Base-by-base conservation (phyloP, 306 rosid genomes). In the Ormosia semicastrata region DNA sequence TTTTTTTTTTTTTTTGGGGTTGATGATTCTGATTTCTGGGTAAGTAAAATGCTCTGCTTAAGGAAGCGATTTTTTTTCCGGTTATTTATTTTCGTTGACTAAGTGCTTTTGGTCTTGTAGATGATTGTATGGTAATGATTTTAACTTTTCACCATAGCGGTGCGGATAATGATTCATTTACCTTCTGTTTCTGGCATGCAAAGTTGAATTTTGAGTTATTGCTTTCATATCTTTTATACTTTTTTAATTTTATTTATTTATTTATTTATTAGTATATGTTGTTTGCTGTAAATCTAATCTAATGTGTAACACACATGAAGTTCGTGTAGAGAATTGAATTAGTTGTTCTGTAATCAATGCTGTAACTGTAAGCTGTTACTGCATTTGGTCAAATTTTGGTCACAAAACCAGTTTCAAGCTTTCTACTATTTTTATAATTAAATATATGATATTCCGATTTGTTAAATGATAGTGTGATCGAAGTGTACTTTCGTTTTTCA, bases 221-320 rank as follows among this genome's bases (percentile, higher is more conserved):
- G 71, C 69, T 78, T 69, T 30, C 75, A 11, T 39, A 41, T 72
- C 7, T 63, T 75, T 40, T 52, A 40, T 15, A 30, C 17, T 1
- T 52, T 14, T 14, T 47, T 66, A n/a, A n/a, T n/a, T 24, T 44
- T 41, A 0, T 47, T 12, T 71, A 37, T 14, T 80, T 29, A 8
- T 53, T 36, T 50, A 7, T 67, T 69, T 29, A 4, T 46, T 15
- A 59, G 29, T 64, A 13, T 83, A 29, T 71, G 52, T 56, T 66
- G 77, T 44, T 83, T 71, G 56, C n/a, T 80, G 36, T 33, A 58
- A 63, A 65, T 82, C 56, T 70, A 63, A 65, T 79, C 58, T 75
- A 75, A 75, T 71, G 33, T 56, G 0, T 36, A 40, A 46, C 63
- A 57, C 53, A 14, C 46, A 24, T 30, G 46, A 18, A 82, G 71